A percentile compares a stretch with the other conserved stretches of the same genome.
phyloP scores from a whole-genome alignment of 83 land plant genomes.

The Picea abies region DNA sequence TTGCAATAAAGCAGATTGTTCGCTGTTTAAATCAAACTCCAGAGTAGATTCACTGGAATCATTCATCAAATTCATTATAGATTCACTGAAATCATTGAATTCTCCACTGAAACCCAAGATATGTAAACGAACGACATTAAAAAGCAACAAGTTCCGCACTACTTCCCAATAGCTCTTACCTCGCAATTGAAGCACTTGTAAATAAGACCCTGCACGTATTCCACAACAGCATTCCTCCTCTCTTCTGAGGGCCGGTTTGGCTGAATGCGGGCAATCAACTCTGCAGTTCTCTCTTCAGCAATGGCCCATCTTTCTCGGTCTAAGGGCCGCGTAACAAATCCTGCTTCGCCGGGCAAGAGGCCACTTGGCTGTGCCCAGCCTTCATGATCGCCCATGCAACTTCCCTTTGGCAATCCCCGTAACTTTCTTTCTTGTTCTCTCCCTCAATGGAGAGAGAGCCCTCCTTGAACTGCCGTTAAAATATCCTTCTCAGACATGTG shows the following conservation, averaged over 20 bases:
- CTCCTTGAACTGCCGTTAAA: not conserved
- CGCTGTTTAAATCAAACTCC: not conserved
- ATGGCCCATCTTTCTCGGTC: constrained; percentile 66
- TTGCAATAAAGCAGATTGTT: not conserved
- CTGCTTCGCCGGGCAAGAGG: constrained; percentile 53
- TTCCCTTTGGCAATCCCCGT: constrained; percentile 15
- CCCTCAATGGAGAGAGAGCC: constrained; percentile 21
- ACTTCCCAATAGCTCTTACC: constrained; percentile 26
- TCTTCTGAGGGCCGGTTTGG: constrained; percentile 71
- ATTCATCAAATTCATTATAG: not conserved
- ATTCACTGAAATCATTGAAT: not conserved
- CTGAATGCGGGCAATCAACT: constrained; percentile 77
- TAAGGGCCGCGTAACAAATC: constrained; percentile 33
- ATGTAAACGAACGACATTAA: not conserved
- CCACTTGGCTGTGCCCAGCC: constrained; percentile 69
- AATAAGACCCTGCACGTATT: constrained; percentile 72
- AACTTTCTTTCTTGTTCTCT: constrained; percentile 14
- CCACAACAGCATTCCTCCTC: constrained; percentile 68
- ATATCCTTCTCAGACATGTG: too few relatives aligned
- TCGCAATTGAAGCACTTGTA: constrained; percentile 67
- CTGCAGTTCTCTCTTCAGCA: constrained; percentile 78
- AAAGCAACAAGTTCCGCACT: not conserved
- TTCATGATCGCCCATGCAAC: constrained; percentile 80
- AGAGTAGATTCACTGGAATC: not conserved
- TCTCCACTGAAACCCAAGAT: not conserved